phyloP scores from a whole-genome alignment of 1,139 yeast species.

The Geotrichum aggregatum region DNA sequence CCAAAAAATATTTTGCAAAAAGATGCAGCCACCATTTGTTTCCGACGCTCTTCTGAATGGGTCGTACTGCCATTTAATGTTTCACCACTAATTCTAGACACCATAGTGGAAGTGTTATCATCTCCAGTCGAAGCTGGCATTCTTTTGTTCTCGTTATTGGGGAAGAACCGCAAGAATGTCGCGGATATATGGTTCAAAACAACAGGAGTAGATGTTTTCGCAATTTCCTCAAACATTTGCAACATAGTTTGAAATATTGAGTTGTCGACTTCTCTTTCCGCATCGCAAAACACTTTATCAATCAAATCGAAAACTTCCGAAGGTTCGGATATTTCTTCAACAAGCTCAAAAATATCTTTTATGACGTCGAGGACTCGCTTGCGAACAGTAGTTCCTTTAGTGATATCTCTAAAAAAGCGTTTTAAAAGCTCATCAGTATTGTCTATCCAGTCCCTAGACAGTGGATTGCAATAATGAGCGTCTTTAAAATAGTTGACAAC shows the following conservation, averaged over 20 bases:
- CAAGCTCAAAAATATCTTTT: constrained; percentile 39
- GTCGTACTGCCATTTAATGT: background rate
- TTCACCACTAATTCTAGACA: background rate
- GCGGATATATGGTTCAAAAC: constrained; percentile 5
- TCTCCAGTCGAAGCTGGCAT: background rate
- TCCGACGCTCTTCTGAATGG: constrained; percentile 1
- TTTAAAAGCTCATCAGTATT: constrained; percentile 47
- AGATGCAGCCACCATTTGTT: constrained; percentile 23
- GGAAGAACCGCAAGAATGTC: background rate
- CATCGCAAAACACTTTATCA: constrained; percentile 23
- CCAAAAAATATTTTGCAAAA: constrained; percentile 31
- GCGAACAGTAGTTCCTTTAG: constrained; percentile 40
- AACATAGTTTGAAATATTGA: constrained; percentile 41
- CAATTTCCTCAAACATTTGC: constrained; percentile 28
- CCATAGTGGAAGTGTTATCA: background rate
- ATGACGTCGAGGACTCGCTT: constrained; percentile 45
- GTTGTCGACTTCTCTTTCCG: constrained; percentile 34
- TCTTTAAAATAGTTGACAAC: constrained; percentile 48
- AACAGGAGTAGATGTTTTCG: constrained; percentile 2
- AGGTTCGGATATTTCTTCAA: constrained; percentile 25
- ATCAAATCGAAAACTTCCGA: constrained; percentile 26
- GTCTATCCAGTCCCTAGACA: constrained; percentile 52
- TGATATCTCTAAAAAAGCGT: constrained; percentile 44
- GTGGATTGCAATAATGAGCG: constrained; percentile 52
- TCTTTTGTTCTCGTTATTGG: background rate